Percentiles rank a stretch among this genome's conserved stretches.
Evolutionary conservation across 2,329 filamentous ascomycete species (phyloP).

Genomic region (Stagonosporopsis chrysanthemi): DNA sequence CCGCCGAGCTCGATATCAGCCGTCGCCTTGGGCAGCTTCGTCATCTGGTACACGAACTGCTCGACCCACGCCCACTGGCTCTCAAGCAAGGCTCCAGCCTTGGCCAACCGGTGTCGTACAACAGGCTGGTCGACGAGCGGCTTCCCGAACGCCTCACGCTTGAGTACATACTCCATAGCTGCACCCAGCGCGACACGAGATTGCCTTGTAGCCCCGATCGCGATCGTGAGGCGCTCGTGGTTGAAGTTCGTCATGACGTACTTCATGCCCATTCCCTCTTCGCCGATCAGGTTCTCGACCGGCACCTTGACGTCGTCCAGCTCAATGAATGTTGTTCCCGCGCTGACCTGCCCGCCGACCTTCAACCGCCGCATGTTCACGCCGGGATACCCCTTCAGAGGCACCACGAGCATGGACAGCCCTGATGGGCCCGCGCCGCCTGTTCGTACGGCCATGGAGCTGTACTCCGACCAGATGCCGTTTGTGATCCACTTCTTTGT

Average conservation of each 20-base stretch:
- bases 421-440: constrained; percentile 69
- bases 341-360: constrained; percentile 69
- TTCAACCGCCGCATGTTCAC: constrained; percentile 73
- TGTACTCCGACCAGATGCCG: constrained; percentile 73
- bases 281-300: constrained; percentile 72
- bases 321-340: constrained; percentile 78
- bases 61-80: constrained; percentile 77
- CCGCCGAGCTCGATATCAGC: constrained; percentile 73
- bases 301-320: constrained; percentile 78
- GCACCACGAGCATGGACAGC: constrained; percentile 72
- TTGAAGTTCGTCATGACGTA: constrained; percentile 84
- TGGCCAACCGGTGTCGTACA: constrained; percentile 75
- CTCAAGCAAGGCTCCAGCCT: constrained; percentile 72
- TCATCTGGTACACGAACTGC: constrained; percentile 73
- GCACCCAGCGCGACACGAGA: constrained; percentile 66
- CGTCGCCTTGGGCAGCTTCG: constrained; percentile 64
- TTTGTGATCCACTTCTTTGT: constrained; percentile 73
- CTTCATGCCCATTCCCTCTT: constrained; percentile 74
- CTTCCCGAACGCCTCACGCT: constrained; percentile 72
- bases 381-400: constrained; percentile 70
- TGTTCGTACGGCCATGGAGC: constrained; percentile 76
- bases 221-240: constrained; percentile 74
- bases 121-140: constrained; percentile 77
- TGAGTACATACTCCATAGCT: constrained; percentile 69
- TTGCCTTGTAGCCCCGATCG: constrained; percentile 69